Percentiles rank a stretch among this genome's conserved stretches.
phyloP scores from a whole-genome alignment of 2,329 filamentous ascomycete species.

The Curvularia hawaiiensis region DNA sequence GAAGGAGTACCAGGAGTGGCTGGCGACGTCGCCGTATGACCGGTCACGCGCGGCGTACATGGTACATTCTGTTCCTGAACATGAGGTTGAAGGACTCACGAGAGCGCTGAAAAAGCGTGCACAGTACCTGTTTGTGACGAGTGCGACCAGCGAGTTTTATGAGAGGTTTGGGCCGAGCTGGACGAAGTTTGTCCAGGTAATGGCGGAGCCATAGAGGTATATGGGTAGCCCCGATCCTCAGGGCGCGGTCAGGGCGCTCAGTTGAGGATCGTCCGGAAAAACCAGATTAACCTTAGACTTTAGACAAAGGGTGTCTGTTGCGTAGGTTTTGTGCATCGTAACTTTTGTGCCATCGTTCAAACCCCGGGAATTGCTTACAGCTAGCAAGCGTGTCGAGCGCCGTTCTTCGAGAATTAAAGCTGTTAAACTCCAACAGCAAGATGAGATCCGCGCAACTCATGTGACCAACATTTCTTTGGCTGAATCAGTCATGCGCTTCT shows the following conservation, averaged over 20 bases:
- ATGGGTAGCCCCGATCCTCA: not conserved
- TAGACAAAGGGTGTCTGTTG: not conserved
- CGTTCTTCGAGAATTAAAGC: not conserved
- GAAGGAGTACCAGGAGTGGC: slow-evolving; percentile 32
- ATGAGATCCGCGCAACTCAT: not conserved
- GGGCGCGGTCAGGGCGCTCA: not conserved
- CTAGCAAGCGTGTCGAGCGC: not conserved
- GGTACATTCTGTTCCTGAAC: slow-evolving; percentile 31
- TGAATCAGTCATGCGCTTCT: not conserved
- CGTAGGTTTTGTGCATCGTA: too few species aligned
- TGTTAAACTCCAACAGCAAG: not conserved
- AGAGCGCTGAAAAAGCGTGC: slow-evolving; percentile 21
- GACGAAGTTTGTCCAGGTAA: slow-evolving; percentile 26
- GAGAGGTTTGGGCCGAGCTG: slow-evolving; percentile 31
- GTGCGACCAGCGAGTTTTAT: slow-evolving; percentile 26
- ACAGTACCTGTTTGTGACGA: slow-evolving; percentile 37
- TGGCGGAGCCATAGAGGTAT: slow-evolving; percentile 13
- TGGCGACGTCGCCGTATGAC: slow-evolving; percentile 29
- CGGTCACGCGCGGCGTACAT: slow-evolving; percentile 31
- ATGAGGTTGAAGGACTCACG: slow-evolving; percentile 20
- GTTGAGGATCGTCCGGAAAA: not conserved
- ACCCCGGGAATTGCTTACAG: not conserved
- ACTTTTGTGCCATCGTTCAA: not conserved
- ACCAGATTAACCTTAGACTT: not conserved
- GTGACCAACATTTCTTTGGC: not conserved